Conservation (phyloP, 139 green algal species). For the Zygnema cylindricum region DNA sequence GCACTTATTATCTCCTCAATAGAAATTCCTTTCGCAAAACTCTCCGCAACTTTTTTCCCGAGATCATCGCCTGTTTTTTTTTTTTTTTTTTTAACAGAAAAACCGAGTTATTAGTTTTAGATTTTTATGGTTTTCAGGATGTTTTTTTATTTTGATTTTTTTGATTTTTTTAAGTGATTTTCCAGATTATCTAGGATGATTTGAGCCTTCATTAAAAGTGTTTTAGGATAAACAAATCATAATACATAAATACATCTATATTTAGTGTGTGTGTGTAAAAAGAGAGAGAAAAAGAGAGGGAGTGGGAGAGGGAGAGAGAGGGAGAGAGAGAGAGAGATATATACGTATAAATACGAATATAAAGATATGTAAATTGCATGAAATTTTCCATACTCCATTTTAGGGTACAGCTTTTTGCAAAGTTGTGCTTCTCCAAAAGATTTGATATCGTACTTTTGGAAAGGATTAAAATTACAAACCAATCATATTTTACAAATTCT, state of each 20-base stretch:
- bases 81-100: not conserved
- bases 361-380: not conserved
- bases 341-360: not conserved
- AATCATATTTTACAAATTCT: too few relatives aligned
- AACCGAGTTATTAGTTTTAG: not conserved
- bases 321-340: not conserved
- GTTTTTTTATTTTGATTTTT: not conserved
- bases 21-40: not conserved
- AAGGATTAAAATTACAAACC: too few relatives aligned
- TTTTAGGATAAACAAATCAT: not conserved
- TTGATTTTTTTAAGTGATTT: not conserved
- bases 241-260: not conserved
- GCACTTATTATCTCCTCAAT: not conserved
- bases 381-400: too few relatives aligned
- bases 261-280: not conserved
- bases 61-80: not conserved
- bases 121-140: not conserved
- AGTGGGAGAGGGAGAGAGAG: not conserved
- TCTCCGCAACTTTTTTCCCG: not conserved
- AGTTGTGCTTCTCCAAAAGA: too few relatives aligned
- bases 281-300: not conserved
- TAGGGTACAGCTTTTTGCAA: too few relatives aligned
- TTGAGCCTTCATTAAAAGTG: not conserved
- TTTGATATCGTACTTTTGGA: too few relatives aligned
- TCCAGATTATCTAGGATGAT: not conserved